Conservation (phyloP, 2,329 filamentous ascomycete genomes). For the Samsoniella hepiali region DNA sequence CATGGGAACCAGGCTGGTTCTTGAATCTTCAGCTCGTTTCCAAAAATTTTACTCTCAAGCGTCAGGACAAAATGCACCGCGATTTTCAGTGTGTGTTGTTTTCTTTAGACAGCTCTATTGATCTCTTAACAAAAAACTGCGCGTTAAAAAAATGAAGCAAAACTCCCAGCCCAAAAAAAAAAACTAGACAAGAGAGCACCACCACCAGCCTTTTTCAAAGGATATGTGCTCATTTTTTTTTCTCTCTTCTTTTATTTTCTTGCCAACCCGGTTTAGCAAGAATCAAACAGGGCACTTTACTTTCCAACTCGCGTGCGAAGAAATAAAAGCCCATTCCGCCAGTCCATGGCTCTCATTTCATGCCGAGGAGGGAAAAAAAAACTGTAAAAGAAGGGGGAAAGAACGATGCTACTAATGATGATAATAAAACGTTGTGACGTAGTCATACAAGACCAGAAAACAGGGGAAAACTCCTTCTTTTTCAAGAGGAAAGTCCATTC, state of each 20-base stretch:
- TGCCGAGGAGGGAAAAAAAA: not conserved
- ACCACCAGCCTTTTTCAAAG: not conserved
- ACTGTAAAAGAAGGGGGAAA: not conserved
- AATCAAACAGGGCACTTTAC: no score
- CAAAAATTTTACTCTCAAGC: no score
- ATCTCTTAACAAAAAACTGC: no score
- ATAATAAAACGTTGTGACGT: slow-evolving; percentile 1
- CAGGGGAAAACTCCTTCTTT: not conserved
- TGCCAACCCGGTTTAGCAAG: no score
- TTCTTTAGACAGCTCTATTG: not conserved
- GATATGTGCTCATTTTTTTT: not conserved
- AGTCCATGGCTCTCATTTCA: not conserved
- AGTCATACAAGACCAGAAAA: not conserved
- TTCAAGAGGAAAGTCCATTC: slow-evolving; percentile 21
- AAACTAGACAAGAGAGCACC: not conserved
- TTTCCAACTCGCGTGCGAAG: no score
- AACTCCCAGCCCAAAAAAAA: not conserved
- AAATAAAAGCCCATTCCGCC: not conserved
- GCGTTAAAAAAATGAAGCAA: not conserved
- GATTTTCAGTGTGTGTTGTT: not conserved
- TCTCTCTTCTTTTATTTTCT: not conserved
- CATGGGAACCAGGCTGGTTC: not conserved
- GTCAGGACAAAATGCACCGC: no score
- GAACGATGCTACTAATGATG: not conserved
- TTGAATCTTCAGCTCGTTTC: no score